Base-by-base conservation (phyloP, 2,329 filamentous ascomycete genomes). In the Fusarium keratoplasticum region DNA sequence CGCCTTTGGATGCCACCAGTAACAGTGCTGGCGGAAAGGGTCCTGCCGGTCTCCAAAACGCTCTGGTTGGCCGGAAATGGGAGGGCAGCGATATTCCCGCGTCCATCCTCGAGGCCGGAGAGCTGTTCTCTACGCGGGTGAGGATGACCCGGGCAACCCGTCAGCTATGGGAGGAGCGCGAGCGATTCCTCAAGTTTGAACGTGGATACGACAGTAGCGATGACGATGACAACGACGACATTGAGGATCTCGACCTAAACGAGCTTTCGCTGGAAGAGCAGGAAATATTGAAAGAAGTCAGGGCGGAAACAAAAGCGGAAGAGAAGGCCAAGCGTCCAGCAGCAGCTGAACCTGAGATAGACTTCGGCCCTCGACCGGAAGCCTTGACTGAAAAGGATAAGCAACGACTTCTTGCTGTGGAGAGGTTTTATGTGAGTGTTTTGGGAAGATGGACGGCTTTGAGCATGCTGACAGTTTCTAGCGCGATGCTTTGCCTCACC, bases 121-220 rank as follows among this genome's bases (percentile, higher is more conserved):
- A 96, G 79, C 86, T 99, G 2, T 99, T 99, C 82, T 94, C 95
- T 0, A 93, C 90, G 67, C 90, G 96, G 61, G 96, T 98, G 82
- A 90, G 96, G 75, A 97, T 97, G 89, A 97, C 95, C 1, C 89
- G 96, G 70, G 94, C 94, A 6, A 96, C 97, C 84, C 91, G 94
- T 64, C 96, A 99, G 83, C 86, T 99, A 16, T 99, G 96, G 96
- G 93, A 97, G 75, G 95, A 97, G 81, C 90, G 96, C 57, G 95
- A 98, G 78, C 90, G 90, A 31, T 99, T 97, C 76, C 92, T 98
- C 84, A 96, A 94, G 79, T 97, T 94, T 75, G 96, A 98, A 78
- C 89, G 96, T 64, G 96, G 96, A 11, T 99, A 95, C 94, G 91
- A 93, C 67, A 86, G 87, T 1, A 76, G 84, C 47, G 80, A 86